Conservation (phyloP, 208 protist genomes). For the Crithidia thermophila region DNA sequence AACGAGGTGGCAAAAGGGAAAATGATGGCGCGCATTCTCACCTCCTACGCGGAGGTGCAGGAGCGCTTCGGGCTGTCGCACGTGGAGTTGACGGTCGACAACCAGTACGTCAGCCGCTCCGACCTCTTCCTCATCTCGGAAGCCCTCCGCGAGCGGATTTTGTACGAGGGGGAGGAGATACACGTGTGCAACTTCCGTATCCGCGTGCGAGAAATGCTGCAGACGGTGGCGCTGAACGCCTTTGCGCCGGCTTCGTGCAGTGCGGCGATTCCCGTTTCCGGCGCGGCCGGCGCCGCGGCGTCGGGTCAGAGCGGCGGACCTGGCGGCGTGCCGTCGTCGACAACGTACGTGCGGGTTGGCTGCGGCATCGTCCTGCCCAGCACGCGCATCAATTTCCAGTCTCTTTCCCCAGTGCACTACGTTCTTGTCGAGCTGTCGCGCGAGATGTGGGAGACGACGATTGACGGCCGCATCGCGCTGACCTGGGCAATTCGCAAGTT, state of each 20-base stretch:
- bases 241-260: slow-evolving; percentile 4
- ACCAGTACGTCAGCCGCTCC: slow-evolving; percentile 75
- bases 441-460: slow-evolving; percentile 86
- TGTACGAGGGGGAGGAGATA: slow-evolving; percentile 83
- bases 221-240: slow-evolving; percentile 7
- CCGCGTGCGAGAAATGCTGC: slow-evolving; percentile 74
- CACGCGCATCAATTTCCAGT: slow-evolving; percentile 81
- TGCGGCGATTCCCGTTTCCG: slow-evolving; percentile 22
- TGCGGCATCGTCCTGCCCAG: slow-evolving; percentile 69
- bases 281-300: neutral
- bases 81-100: slow-evolving; percentile 75
- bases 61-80: slow-evolving; percentile 82
- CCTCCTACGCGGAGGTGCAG: slow-evolving; percentile 59
- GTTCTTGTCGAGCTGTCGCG: slow-evolving; percentile 73
- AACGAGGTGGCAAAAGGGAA: slow-evolving; percentile 81
- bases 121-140: slow-evolving; percentile 83
- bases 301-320: neutral
- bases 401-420: slow-evolving; percentile 79
- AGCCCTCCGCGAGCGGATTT: slow-evolving; percentile 65
- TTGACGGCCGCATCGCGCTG: slow-evolving; percentile 75
- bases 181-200: slow-evolving; percentile 67
- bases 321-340: neutral
- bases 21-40: slow-evolving; percentile 57
- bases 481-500: slow-evolving; percentile 82
- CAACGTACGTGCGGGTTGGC: slow-evolving; percentile 43